Base-by-base conservation (phyloP, 306 rosid genomes). In the Malus orientalis region DNA sequence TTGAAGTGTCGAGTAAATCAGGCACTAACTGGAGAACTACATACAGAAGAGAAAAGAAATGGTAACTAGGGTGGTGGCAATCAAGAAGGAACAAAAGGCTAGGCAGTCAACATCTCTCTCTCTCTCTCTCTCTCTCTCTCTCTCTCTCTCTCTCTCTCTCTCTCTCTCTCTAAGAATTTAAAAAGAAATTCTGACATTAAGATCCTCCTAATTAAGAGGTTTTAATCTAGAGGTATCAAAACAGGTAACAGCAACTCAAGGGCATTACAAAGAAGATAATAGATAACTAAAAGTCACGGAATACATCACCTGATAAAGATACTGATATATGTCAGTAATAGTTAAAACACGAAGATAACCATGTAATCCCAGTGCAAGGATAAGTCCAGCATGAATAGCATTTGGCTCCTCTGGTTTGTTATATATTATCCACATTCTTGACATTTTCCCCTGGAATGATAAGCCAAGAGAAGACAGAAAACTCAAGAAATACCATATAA, bases 381-480 rank as follows among this genome's bases (percentile, higher is more conserved):
- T 93, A 79, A 95, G 92, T 76, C 98, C 97, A 22, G 98, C 98
- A 77, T 95, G 98, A 87, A 90, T 79, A 77, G 97, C 89, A 83
- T 82, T 95, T 69, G 97, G 95, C 70, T 90, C 97, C 81, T 82
- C 94, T 51, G 97, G 95, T 85, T 76, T 92, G 84, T 92, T 92
- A 79, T 92, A 95, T 79, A 85, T 81, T 74, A 95, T 88, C 98
- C 97, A 92, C 71, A 96, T 92, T 81, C 97, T 94, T 60, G 98
- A 86, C 98, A 93, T 91, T 87, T 91, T 91, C 55, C 98, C 98
- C 98, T 93, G 90, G 80, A 87, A 85, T 67, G 70, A 78, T 30
- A 87, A 58, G 36, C 61, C 81, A 72, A 71, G 36, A 76, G 79
- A 78, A 59, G 77, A 69, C 69, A 65, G 11, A 71, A 66, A 82